Evolutionary conservation across 768 basidiomycete genomes (phyloP).

Genomic region (Leccinum uliginosum): DNA sequence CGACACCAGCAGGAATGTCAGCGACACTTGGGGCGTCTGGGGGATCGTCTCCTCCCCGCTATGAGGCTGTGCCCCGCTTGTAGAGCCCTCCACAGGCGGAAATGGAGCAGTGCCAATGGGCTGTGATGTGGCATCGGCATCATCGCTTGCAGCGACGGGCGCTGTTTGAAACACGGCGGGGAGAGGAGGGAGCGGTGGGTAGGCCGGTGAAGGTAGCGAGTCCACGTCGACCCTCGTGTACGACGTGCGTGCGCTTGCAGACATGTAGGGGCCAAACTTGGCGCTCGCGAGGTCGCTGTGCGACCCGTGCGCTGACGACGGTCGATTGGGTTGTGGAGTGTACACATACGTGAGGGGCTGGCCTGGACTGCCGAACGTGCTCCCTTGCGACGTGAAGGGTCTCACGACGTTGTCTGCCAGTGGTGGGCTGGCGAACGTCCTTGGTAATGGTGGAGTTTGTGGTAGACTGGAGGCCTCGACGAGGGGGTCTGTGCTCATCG

Average conservation of each 20-base stretch:
- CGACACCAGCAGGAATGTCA: conserved; percentile 72
- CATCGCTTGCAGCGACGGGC: neutral
- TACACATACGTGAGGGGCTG: conserved; percentile 8
- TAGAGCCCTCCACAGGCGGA: neutral
- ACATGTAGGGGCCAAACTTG: conserved; percentile 23
- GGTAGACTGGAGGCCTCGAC: neutral
- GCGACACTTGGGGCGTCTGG: conserved; percentile 56
- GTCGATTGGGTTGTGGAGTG: conserved; percentile 15
- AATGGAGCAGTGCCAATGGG: neutral
- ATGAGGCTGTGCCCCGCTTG: conserved; percentile 3
- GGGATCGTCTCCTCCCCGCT: conserved; percentile 34
- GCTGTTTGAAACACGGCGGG: conserved; percentile 9
- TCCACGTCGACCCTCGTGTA: conserved; percentile 48
- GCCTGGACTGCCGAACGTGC: conserved; percentile 7
- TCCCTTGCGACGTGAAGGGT: conserved; percentile 28
- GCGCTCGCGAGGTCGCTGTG: conserved; percentile 1
- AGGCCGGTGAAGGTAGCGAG: conserved; percentile 15
- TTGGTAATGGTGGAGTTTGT: conserved; percentile 5
- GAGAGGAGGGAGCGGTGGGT: conserved; percentile 24
- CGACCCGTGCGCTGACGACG: conserved; percentile 14
- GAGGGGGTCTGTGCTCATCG: neutral
- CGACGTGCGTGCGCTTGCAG: conserved; percentile 49
- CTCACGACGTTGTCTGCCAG: conserved; percentile 25
- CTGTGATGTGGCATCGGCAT: neutral
- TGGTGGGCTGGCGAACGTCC: conserved; percentile 16